Base-by-base conservation (phyloP, 2,329 filamentous ascomycete species). In the Sarocladiaceae sp. region DNA sequence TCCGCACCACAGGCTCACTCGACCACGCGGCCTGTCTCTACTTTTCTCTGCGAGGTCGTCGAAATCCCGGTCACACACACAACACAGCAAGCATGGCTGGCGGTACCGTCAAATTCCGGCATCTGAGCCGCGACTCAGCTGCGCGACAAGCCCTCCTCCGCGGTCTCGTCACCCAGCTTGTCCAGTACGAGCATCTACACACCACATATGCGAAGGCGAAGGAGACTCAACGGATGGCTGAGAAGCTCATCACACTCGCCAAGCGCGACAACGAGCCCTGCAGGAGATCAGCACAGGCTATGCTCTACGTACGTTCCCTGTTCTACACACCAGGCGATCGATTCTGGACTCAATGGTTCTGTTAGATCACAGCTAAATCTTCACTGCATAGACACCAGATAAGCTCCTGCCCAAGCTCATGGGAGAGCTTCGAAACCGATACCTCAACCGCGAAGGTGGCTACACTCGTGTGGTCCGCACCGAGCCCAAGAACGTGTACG, bases 171-270 rank as follows among this genome's bases (percentile, higher is more conserved):
- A 96, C 93, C 60, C 94, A 93, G 52, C 87, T 99, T 59, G 88
- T 99, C 73, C 81, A 89, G 71, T 84, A 96, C 71, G 94, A 99
- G 76, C 85, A 90, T 57, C 96, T 99, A 74, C 85, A 87, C 58
- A 99, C 94, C 49, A 96, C 94, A 73, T 97, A 88, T 80, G 86
- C 87, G 68, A 97, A 97, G 74, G 94, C 94, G 46, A 99, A 97
- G 73, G 94, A 99, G 75, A 89, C 94, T 18, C 94, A 99, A 73
- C 82, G 89, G 39, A 70, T 97, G 60, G 94, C 92, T 7, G 94
- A 99, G 67, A 95, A 96, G 76, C 77, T 97, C 59, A 92, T 99
- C 63, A 97, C 92, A 4, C 71, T 96, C 61, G 93, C 89, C 18
- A 99, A 97, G 80, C 88, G 86, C 73, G 90, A 97, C 69, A 96